These are phyloP conservation scores for Colletotrichum liaoningense DNA, from an alignment of 2,329 filamentous ascomycete genomes.

Conservation along the genomic window DNA sequence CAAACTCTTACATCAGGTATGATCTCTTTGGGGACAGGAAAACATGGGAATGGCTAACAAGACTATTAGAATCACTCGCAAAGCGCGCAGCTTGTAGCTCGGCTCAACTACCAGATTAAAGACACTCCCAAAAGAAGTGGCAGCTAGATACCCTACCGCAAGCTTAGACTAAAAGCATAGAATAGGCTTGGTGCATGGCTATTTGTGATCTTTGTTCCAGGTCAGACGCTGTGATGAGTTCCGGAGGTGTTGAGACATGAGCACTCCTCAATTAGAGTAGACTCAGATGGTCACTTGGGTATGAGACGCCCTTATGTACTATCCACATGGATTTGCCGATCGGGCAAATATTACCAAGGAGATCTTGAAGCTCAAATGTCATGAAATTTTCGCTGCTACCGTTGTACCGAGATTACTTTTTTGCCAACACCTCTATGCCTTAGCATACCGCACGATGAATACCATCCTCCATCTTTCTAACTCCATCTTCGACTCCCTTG, in stretches of 20 bases:
- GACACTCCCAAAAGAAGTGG: neutral
- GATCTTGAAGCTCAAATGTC: neutral
- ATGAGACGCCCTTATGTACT: no score
- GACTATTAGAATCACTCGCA: neutral
- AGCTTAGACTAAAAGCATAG: neutral
- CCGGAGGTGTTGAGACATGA: no score
- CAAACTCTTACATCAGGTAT: neutral
- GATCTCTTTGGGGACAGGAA: no score
- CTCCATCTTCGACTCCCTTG: conserved; percentile 3
- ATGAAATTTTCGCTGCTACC: neutral
- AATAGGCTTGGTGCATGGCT: neutral
- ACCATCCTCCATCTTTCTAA: conserved; percentile 38
- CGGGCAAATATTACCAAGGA: neutral
- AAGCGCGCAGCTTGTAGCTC: neutral
- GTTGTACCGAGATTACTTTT: neutral
- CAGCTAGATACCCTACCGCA: neutral
- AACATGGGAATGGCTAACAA: neutral
- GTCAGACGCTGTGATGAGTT: neutral
- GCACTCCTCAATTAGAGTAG: no score
- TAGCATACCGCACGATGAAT: conserved; percentile 47
- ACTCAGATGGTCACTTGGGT: no score
- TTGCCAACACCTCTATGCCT: neutral
- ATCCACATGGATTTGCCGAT: no score
- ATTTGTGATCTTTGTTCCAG: neutral
- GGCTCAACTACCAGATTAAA: neutral